Evolutionary conservation across 2,329 filamentous ascomycete genomes (phyloP), one percentile per base, ranked within the genome.

Genomic region (Clarireedia hainanense): DNA sequence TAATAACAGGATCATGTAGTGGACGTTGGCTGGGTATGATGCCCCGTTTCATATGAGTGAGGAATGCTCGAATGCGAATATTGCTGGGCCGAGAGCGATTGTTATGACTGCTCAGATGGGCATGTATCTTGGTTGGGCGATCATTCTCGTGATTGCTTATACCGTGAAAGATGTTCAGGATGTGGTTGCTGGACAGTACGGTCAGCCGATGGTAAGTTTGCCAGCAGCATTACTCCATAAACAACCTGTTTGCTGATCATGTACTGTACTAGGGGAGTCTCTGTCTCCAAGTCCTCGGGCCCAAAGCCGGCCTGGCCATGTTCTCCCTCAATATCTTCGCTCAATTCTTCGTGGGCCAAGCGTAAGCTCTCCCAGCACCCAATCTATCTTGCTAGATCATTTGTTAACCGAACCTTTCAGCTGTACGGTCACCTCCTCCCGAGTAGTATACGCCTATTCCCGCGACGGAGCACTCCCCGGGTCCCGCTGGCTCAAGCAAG

Each of bases 391-490:
- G 0, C 5, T 0, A 5, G 6, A 15, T 26, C 2, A 10, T 23
- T 2, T 9, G 12, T 15, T 12, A 17, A 1, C 7, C 20, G 23
- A n/a, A 48, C 6, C 9, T 15, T 6, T 15, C 4, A 23, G 20
- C 24, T 47, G 9, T 7, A 54, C 43, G 6, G 20, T 84, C 67
- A 88, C 87, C 10, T 75, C 75, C 5, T 85, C 80, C 23, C 78
- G 86, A 48, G 85, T 88, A 46, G 86, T 84, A 1, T 89, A 86
- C 64, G 85, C 85, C 15, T 89, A 89, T 69, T 84, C 85, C 17
- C 81, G 86, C 36, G 85, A 89, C 64, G 84, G 81, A 63, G 86
- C 83, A 66, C 86, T 89, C 65, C 85, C 85, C 0, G 65, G 80
- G 5, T 83, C 80, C 5, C 70, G 70, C 0, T 75, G 76, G 63